Base-by-base conservation (phyloP, 2,329 filamentous ascomycete species). In the Pseudohalonectria lignicola region DNA sequence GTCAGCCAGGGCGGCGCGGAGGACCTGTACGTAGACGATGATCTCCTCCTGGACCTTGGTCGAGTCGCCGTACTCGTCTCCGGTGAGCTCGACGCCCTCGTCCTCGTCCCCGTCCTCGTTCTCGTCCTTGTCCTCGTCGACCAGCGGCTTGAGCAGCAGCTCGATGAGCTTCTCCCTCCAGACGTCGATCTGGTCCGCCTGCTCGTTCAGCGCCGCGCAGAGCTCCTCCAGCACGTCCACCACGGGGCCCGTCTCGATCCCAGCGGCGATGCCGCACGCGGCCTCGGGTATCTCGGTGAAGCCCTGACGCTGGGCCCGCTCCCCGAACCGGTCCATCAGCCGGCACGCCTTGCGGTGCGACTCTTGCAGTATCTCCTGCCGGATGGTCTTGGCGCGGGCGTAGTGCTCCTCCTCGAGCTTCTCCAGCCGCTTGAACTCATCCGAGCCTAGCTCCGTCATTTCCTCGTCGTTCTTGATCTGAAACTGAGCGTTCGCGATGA, bases 1-100 rank as follows among this genome's bases (percentile, higher is more conserved):
- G 57, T 96, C 88, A 6, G 85, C 80, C 40, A 92, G 73, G 34
- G 82, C 69, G 0, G 82, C 76, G 42, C 86, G 74, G 20, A 95
- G 65, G 8, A 76, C 79, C 53, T 87, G 79, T 41, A 94, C 82
- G 51, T 93, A 94, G 6, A 84, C 84, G 58, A 90, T 85, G 31
- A 95, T 74, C 53, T 93, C 79, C 43, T 95, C 90, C 59, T 96
- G 90, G 33, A 81, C 73, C 54, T 85, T 85, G 0, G 87, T 86
- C 0, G 90, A 94, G 23, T 84, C 76, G 47, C 86, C 83, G 45
- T 94, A 92, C 54, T 96, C 92, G 42, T 95, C 82, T 18, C 92
- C 92, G 10, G 86, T 90, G 3, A 78, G 72, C 41, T 94, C 86
- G 9, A 71, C 60, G 21, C 80, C 74, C 47, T 85, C 81, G 43